phyloP scores from a whole-genome alignment of 2,329 filamentous ascomycete genomes.

The Aureobasidium pullulans region DNA sequence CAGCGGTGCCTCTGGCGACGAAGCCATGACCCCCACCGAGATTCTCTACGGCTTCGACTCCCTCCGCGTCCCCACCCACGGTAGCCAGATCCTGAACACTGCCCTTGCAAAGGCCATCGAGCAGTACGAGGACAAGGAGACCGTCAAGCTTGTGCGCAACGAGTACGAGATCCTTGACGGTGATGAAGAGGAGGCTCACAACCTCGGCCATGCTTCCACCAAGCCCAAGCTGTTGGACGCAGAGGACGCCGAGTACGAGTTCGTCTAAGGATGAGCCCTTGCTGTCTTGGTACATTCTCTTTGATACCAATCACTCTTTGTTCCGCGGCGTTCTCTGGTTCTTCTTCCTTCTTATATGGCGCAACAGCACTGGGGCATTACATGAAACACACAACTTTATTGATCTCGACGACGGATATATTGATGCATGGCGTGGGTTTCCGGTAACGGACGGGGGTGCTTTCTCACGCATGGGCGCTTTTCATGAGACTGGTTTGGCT shows the following conservation, averaged over 20 bases:
- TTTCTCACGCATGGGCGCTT: neutral
- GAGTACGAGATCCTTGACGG: conserved; percentile 50
- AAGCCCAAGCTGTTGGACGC: conserved; percentile 26
- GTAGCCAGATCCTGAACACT: conserved; percentile 50
- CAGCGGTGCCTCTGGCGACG: conserved; percentile 21
- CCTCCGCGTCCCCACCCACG: conserved; percentile 41
- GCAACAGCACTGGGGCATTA: neutral
- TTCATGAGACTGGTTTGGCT: conserved; percentile 9
- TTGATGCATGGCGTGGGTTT: neutral
- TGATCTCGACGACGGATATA: neutral
- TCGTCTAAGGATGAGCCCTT: conserved; percentile 20
- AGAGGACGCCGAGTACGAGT: conserved; percentile 28
- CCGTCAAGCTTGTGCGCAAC: conserved; percentile 52
- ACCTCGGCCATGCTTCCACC: conserved; percentile 22
- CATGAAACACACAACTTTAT: neutral
- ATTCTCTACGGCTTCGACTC: conserved; percentile 50
- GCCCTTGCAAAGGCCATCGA: conserved; percentile 52
- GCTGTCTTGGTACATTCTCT: neutral
- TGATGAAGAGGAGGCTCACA: conserved; percentile 32
- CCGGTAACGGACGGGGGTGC: neutral
- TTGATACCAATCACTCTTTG: neutral
- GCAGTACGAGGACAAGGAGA: conserved; percentile 53
- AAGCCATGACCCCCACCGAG: conserved; percentile 40
- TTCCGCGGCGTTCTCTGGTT: neutral
- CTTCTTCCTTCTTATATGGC: neutral